phyloP scores from a whole-genome alignment of 805 yeast species.

The Brettanomyces custersianus region DNA sequence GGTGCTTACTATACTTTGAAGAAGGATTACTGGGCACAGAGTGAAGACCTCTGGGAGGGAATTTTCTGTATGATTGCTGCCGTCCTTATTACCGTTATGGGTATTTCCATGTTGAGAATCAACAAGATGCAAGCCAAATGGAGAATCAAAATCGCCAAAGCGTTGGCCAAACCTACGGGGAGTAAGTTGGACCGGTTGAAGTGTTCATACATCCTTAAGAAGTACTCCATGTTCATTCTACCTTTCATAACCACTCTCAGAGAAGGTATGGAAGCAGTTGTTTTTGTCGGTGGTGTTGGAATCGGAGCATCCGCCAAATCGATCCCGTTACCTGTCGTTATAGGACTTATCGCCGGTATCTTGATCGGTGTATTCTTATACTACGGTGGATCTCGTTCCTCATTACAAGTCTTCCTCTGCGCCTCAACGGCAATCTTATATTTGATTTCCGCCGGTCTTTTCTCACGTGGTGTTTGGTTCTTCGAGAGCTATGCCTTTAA shows the following conservation, averaged over 20 bases:
- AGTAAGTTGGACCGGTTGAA: slow-evolving; percentile 39
- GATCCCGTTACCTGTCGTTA: slow-evolving; percentile 80
- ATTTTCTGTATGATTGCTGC: slow-evolving; percentile 82
- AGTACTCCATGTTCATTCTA: slow-evolving; percentile 75
- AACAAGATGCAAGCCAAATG: slow-evolving; percentile 93
- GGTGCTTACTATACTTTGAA: slow-evolving; percentile 78
- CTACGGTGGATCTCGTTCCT: slow-evolving; percentile 68
- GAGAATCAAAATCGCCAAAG: slow-evolving; percentile 84
- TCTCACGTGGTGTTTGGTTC: slow-evolving; percentile 84
- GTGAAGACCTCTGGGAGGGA: slow-evolving; percentile 96
- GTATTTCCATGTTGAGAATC: slow-evolving; percentile 85
- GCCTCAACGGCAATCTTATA: slow-evolving; percentile 79
- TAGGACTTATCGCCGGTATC: slow-evolving; percentile 71
- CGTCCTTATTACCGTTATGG: slow-evolving; percentile 80
- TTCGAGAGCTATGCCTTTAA: slow-evolving; percentile 62
- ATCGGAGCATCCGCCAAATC: slow-evolving; percentile 37
- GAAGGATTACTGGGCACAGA: slow-evolving; percentile 69
- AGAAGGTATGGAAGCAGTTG: slow-evolving; percentile 93
- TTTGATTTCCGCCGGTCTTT: slow-evolving; percentile 80
- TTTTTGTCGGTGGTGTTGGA: slow-evolving; percentile 91
- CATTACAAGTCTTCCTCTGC: slow-evolving; percentile 75
- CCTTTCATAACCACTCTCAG: slow-evolving; percentile 83
- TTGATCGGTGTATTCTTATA: slow-evolving; percentile 60
- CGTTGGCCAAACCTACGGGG: slow-evolving; percentile 51
- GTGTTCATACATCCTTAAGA: slow-evolving; percentile 46